Percentiles rank a stretch among this genome's conserved stretches.
Conservation (phyloP, 2,329 filamentous ascomycete genomes). For the Dothidotthia symphoricarpi region DNA sequence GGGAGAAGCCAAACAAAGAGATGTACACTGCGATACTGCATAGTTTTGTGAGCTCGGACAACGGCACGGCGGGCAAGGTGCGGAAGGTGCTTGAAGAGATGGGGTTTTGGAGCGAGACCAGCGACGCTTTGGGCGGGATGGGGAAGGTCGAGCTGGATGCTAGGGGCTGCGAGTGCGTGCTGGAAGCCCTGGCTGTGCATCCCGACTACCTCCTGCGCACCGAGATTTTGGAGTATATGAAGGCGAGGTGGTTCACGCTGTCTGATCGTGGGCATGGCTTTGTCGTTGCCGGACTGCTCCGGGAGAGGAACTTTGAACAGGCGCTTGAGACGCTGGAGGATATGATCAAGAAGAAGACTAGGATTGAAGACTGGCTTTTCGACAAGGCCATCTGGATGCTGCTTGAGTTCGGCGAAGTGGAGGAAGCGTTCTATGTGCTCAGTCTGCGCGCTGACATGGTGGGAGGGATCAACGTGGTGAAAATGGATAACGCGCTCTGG, state of each 20-base stretch:
- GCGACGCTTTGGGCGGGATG: slow-evolving; percentile 24
- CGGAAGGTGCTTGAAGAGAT: slow-evolving; percentile 70
- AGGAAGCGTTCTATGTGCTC: slow-evolving; percentile 72
- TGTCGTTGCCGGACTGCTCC: slow-evolving; percentile 70
- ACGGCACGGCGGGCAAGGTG: slow-evolving; percentile 67
- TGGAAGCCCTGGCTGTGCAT: slow-evolving; percentile 76
- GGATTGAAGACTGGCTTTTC: slow-evolving; percentile 69
- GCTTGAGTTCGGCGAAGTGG: slow-evolving; percentile 68
- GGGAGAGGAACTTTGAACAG: slow-evolving; percentile 80
- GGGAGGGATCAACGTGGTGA: slow-evolving; percentile 21
- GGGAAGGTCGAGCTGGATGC: slow-evolving; percentile 63
- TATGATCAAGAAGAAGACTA: slow-evolving; percentile 58
- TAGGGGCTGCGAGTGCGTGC: slow-evolving; percentile 66
- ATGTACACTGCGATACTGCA: slow-evolving; percentile 75
- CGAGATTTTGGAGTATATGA: slow-evolving; percentile 71
- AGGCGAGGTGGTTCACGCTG: slow-evolving; percentile 66
- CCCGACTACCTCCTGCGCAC: slow-evolving; percentile 77
- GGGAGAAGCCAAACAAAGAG: slow-evolving; percentile 55
- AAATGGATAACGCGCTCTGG: slow-evolving; percentile 60
- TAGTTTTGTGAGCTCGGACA: slow-evolving; percentile 61
- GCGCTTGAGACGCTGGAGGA: slow-evolving; percentile 68
- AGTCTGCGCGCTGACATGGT: slow-evolving; percentile 44
- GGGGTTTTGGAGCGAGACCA: slow-evolving; percentile 38
- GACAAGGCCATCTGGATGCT: slow-evolving; percentile 75
- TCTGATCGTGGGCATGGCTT: slow-evolving; percentile 63